Evolutionary conservation across 352 stramenopile genomes (phyloP).

Genomic region (Elongisporangium anandrum): DNA sequence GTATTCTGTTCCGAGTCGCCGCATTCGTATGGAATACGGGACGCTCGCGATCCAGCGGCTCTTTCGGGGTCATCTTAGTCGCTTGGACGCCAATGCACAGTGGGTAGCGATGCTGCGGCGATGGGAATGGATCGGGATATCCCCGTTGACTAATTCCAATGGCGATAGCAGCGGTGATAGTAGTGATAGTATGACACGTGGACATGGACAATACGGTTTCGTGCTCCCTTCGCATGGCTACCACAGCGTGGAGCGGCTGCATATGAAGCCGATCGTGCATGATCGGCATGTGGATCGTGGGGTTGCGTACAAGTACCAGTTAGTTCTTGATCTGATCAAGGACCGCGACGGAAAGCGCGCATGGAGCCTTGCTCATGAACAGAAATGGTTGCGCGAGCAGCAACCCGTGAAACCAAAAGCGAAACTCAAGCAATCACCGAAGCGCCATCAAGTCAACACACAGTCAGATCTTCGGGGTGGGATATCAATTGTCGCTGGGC

Average conservation of each 20-base stretch:
- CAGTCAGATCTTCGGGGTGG: constrained; percentile 7
- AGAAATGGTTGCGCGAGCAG: constrained; percentile 14
- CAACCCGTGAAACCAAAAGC: neutral
- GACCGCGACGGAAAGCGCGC: constrained; percentile 53
- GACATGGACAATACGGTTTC: constrained; percentile 50
- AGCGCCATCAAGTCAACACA: constrained; percentile 7
- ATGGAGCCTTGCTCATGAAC: constrained; percentile 50
- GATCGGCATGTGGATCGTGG: constrained; percentile 33
- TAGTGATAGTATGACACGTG: constrained; percentile 51
- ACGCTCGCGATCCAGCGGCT: constrained; percentile 41
- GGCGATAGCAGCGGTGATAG: constrained; percentile 24
- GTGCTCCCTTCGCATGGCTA: constrained; percentile 50
- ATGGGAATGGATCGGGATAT: constrained; percentile 71
- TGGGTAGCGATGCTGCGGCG: constrained; percentile 66
- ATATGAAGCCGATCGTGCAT: constrained; percentile 47
- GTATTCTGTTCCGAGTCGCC: constrained; percentile 46
- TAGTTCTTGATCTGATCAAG: constrained; percentile 62
- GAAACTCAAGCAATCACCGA: constrained; percentile 3
- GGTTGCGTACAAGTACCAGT: constrained; percentile 70
- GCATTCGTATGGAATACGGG: constrained; percentile 33
- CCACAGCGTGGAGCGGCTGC: constrained; percentile 24
- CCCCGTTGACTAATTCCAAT: constrained; percentile 12
- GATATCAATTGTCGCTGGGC: constrained; percentile 24
- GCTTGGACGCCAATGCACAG: constrained; percentile 49
- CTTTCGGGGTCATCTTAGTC: constrained; percentile 45